Percentiles rank a stretch among this genome's conserved stretches.
Evolutionary conservation across 2,329 filamentous ascomycete genomes (phyloP).

Genomic region (Rutstroemia sydowiana): DNA sequence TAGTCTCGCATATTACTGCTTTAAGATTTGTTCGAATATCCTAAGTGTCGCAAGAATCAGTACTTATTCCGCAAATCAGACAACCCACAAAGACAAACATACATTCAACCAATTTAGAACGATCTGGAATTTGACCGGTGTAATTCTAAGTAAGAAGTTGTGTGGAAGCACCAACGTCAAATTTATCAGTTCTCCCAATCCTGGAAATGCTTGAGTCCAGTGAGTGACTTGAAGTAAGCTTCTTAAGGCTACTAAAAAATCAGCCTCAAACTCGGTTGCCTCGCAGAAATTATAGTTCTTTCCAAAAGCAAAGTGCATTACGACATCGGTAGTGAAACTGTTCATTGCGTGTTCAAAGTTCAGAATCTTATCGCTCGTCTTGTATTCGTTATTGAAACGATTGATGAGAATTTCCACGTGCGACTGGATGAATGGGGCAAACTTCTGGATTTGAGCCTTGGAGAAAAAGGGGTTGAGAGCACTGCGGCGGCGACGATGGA

Average conservation of each 20-base stretch:
- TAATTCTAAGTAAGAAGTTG: background rate
- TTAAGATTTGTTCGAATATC: constrained; percentile 1
- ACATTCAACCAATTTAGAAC: constrained; percentile 5
- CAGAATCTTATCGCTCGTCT: background rate
- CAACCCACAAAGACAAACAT: background rate
- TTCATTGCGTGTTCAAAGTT: constrained; percentile 1
- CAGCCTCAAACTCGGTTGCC: background rate
- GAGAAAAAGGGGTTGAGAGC: constrained; percentile 22
- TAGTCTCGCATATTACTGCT: constrained; percentile 1
- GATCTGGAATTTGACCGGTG: background rate
- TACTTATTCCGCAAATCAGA: background rate
- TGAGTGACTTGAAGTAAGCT: background rate
- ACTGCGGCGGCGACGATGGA: constrained; percentile 16
- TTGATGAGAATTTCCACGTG: background rate
- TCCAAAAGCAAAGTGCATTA: constrained; percentile 22
- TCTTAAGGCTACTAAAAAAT: background rate
- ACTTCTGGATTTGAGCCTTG: constrained; percentile 9
- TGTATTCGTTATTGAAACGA: constrained; percentile 1
- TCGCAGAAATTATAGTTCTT: background rate
- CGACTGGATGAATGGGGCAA: constrained; percentile 1
- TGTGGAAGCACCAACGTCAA: background rate
- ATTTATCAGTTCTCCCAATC: constrained; percentile 1
- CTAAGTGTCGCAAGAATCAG: background rate
- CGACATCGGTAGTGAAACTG: constrained; percentile 16
- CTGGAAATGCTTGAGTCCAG: background rate